These are phyloP conservation scores for Phytophthora boehmeriae DNA, from an alignment of 352 stramenopile genomes.

Conservation along the genomic window DNA sequence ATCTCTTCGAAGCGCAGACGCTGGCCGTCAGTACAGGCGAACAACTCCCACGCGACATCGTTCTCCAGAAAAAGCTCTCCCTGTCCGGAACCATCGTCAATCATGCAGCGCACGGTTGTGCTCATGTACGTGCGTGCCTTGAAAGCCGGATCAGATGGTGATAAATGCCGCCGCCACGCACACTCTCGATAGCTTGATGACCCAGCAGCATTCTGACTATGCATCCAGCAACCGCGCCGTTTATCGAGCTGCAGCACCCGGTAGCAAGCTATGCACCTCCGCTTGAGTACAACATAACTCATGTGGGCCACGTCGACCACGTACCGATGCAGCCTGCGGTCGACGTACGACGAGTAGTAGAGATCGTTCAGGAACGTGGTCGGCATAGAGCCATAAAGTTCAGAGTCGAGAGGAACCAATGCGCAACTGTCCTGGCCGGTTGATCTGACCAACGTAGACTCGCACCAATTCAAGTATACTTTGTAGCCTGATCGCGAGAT, in stretches of 20 bases:
- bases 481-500: conserved; percentile 66
- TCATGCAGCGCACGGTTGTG: conserved; percentile 56
- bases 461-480: conserved; percentile 63
- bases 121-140: conserved; percentile 44
- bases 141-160: conserved; percentile 40
- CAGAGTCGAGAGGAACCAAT: conserved; percentile 23
- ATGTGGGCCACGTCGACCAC: conserved; percentile 75
- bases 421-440: not conserved
- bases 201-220: conserved; percentile 13
- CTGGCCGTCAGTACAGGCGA: conserved; percentile 49
- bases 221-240: conserved; percentile 49
- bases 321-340: conserved; percentile 62
- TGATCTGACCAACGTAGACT: conserved; percentile 29
- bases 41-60: conserved; percentile 72
- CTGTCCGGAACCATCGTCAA: conserved; percentile 82
- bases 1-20: conserved; percentile 55
- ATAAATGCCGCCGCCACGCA: conserved; percentile 36
- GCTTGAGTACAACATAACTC: conserved; percentile 78
- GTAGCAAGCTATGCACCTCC: conserved; percentile 64
- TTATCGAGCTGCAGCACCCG: conserved; percentile 49
- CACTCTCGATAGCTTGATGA: conserved; percentile 19
- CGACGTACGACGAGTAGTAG: conserved; percentile 42
- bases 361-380: conserved; percentile 50
- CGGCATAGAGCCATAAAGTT: conserved; percentile 47
- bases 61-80: conserved; percentile 77